Base-by-base conservation (phyloP, 176 grass and related monocot genomes). In the Juncus effusus region DNA sequence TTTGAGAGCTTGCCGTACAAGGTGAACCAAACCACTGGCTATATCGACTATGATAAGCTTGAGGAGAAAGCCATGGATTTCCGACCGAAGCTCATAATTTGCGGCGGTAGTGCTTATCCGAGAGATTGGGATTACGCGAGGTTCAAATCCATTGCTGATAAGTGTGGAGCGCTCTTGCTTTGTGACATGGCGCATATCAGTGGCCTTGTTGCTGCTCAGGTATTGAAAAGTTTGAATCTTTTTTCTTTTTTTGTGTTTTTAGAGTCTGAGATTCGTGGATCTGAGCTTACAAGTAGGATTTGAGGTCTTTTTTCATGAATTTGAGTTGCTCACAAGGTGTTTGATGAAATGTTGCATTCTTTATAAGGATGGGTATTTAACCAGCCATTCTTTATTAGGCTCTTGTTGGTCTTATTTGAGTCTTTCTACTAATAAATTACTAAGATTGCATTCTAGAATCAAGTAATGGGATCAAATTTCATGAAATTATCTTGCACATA, bases 181-280 rank as follows among this genome's bases (percentile, higher is more conserved):
- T 99, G 95, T 58, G 95, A 99, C 62, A 99, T 99, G 95, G 95
- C 95, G 58, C 95, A 99, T 79, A 99, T 99, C 80, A 99, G 95
- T 54, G 95, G 95, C 2, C 86, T 99, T 38, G 85, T 99, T 40
- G 89, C 95, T 0, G 81, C 89, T 19, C 76, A 99, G 95, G 95
- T 99, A 87, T 40, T 42, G 12, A 35, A 16, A n/a, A 59, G 16
- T 71, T 38, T 60, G 13, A 40, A 36, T 6, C 5, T 51, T 55
- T 35, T 47, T 40, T 6, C 2, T 40, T 76, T 47, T 56, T 70
- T 50, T 0, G 40, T 39, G 51, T 40, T 76, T 42, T 76, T 52
- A 12, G 13, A 38, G 66, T 72, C 38, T 79, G 16, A 15, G 73
- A 65, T 47, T 2, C 64, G 62, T 66, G 72, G 58, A 62, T 59